Percentiles rank a stretch among this genome's conserved stretches.
Evolutionary conservation across 2,329 filamentous ascomycete genomes (phyloP).

Genomic region (Colletotrichum kahawae): DNA sequence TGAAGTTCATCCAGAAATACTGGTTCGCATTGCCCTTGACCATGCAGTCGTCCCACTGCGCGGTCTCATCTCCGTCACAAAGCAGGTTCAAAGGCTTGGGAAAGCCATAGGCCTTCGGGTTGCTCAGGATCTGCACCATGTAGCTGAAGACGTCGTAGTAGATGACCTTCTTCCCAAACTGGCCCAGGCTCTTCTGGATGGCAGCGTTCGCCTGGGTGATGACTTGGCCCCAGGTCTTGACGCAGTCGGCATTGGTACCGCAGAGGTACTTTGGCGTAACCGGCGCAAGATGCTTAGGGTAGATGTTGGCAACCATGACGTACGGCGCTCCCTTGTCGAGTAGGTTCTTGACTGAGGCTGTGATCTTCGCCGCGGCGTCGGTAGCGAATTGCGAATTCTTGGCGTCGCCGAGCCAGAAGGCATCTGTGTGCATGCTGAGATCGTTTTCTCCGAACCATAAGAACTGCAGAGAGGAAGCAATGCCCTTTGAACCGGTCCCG

Average conservation of each 20-base stretch:
- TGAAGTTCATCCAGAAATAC: conserved; percentile 10
- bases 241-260: neutral
- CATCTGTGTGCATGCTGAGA: neutral
- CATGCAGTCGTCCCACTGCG: neutral
- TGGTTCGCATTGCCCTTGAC: neutral
- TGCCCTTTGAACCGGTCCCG: neutral
- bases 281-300: neutral
- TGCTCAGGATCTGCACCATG: neutral
- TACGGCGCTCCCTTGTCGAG: neutral
- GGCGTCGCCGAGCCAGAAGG: neutral
- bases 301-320: neutral
- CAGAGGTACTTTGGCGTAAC: neutral
- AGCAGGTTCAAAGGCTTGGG: neutral
- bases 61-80: neutral
- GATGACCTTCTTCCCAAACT: neutral
- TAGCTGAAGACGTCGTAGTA: neutral
- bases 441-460: neutral
- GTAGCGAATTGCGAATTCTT: neutral
- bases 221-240: neutral
- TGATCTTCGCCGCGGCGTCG: neutral
- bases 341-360: neutral
- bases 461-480: neutral
- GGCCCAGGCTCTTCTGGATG: neutral
- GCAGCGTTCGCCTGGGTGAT: neutral
- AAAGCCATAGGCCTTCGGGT: neutral